These are phyloP conservation scores for Alloteropsis angusta DNA, from an alignment of 202 grass and related monocot species.

Conservation along the genomic window DNA sequence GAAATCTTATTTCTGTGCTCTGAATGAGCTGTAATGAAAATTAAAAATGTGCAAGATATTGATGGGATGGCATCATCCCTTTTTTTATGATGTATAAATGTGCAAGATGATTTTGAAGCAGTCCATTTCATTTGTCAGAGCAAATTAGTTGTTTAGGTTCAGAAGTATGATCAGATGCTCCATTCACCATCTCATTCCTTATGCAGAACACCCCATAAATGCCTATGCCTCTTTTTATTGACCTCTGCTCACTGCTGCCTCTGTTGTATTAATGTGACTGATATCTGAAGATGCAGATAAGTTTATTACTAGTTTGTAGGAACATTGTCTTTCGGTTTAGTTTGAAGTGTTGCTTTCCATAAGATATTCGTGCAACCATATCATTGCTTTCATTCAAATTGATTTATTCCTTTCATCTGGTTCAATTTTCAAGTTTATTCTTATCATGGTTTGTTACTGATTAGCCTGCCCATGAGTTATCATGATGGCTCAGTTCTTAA, in stretches of 20 bases:
- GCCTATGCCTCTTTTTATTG: background rate
- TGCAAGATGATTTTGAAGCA: background rate
- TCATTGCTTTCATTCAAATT: background rate
- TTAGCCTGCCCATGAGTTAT: background rate
- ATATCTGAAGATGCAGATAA: background rate
- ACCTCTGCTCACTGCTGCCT: background rate
- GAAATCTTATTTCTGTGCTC: background rate
- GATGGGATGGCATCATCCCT: background rate
- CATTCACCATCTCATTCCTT: background rate
- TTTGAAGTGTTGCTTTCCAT: background rate
- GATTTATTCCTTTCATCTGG: background rate
- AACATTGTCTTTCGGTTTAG: background rate
- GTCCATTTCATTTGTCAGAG: background rate
- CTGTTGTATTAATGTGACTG: background rate
- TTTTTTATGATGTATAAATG: background rate
- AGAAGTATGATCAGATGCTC: background rate
- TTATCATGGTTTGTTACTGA: background rate
- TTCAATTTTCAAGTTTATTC: background rate
- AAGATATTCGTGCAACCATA: background rate
- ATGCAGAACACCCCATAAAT: background rate
- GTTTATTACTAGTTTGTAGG: background rate
- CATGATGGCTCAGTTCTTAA: constrained; percentile 1
- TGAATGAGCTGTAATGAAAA: background rate
- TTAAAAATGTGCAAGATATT: background rate
- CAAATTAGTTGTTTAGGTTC: background rate